Evolutionary conservation across 805 yeast species (phyloP), one percentile per base, ranked within the genome.

Genomic region (Pichia cabralensis): DNA sequence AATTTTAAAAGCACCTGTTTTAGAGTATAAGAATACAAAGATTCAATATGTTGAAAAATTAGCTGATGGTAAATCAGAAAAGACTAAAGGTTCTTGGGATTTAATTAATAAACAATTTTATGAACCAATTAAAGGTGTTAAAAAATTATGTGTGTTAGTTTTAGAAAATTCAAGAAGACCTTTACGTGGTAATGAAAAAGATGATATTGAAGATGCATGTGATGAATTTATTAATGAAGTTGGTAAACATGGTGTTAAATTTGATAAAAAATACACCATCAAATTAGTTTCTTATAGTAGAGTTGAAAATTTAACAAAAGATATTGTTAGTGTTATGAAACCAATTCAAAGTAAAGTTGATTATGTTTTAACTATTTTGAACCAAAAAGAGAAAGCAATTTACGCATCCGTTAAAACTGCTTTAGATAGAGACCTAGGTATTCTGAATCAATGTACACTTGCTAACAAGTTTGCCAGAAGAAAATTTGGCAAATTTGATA

Each of bases 401-500:
- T 54, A 55, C 31, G 46, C 46, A 17, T 32, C 42, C n/a, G 46
- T 54, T 35, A 54, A 55, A 24, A 40, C 46, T n/a, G 43, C 45
- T 13, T 44, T 50, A 24, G 60, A 54, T 39, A 41, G 42, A 29
- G 46, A 41, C 25, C 29, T 53, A 8, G 59, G 59, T 34, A 45
- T 54, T 30, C 32, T 47, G 27, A 45, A 49, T 34, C 55, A 49
- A 40, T 53, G 58, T 39, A 50, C 52, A 16, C 39, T 49, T 28
- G 38, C 44, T 15, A 43, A 42, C 31, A 55, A 54, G 32, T 51
- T 55, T 21, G 43, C 51, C 16, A 50, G 42, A 30, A 41, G 33
- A 24, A 40, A 32, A 13, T 43, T 48, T 35, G 44, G 43, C 33
- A 40, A 43, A 35, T 55, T 48, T 36, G 52, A 48, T 39, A 22